Base-by-base conservation (phyloP, 169 alveolate species). In the Eimeria zaria region DNA sequence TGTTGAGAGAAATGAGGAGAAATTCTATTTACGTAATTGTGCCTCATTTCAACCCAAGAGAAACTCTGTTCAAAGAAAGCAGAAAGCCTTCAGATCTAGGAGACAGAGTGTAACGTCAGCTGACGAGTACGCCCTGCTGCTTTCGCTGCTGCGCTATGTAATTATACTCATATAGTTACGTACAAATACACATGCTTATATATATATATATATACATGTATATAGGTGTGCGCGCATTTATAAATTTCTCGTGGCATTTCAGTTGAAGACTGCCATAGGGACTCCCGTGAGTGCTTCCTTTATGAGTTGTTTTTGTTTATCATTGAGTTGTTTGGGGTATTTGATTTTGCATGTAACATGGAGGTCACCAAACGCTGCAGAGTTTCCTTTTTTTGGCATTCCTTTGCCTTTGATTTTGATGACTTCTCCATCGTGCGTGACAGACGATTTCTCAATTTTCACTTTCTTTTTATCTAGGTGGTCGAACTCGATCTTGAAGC, bases 361-460 rank as follows among this genome's bases (percentile, higher is more conserved):
- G 71, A 97, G 89, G 14, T 97, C 96, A 12, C 98, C 98, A 53
- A 41, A 85, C 48, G 91, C 97, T 5, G 94, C 55, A 44, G 98
- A 16, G 55, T 76, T 89, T 33, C 62, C 67, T 55, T 76, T 94
- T 89, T 95, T 97, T 1, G 98, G 98, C 97, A 96, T 96, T 80
- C 98, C 98, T 71, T 96, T 97, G 24, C 95, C 92, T 46, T 62
- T 71, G 20, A 96, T 36, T 46, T 53, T 67, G 81, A 97, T 71
- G 80, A 95, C 96, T 64, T 95, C 97, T 69, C 98, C 97, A 87
- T 95, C 95, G 30, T 96, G 74, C 39, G 98, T 96, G 27, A 96
- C 96, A 30, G 55, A 90, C 12, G 48, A 64, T 84, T 71, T 91
- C 76, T 96, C 87, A 22, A 97, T 81, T 69, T 55, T 48, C 33